Percentiles rank a stretch among this genome's conserved stretches.
Conservation (phyloP, 2,329 filamentous ascomycete genomes). For the Colletotrichum karsti region DNA sequence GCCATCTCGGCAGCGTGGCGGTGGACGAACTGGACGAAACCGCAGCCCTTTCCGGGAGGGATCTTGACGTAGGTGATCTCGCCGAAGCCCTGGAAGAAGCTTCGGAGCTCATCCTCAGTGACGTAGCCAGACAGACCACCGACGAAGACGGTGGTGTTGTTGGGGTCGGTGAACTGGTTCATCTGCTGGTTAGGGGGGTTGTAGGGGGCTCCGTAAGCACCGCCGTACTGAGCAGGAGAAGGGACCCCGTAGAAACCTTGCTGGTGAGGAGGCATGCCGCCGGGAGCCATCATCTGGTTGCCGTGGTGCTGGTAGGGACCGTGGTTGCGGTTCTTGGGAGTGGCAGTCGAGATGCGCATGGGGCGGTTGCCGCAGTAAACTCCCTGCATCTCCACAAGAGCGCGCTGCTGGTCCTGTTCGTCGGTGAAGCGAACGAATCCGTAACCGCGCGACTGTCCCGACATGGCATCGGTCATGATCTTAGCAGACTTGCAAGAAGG, state of each 20-base stretch:
- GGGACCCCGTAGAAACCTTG: conserved; percentile 39
- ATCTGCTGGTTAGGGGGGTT: conserved; percentile 58
- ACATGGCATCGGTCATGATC: conserved; percentile 99
- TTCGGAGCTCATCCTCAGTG: conserved; percentile 98
- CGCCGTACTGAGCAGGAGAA: conserved; percentile 29
- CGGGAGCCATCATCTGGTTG: conserved; percentile 52
- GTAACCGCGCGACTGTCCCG: conserved; percentile 96
- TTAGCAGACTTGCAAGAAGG: conserved; percentile 98
- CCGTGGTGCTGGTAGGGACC: conserved; percentile 49
- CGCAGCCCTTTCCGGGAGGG: conserved; percentile 97
- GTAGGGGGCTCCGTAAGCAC: conserved; percentile 27
- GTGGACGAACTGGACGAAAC: conserved; percentile 99
- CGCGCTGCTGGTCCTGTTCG: conserved; percentile 94
- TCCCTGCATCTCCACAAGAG: conserved; percentile 97
- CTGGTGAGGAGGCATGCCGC: conserved; percentile 54
- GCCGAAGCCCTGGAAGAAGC: conserved; percentile 99
- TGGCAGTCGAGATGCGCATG: conserved; percentile 98
- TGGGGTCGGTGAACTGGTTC: conserved; percentile 99
- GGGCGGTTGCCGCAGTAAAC: conserved; percentile 98
- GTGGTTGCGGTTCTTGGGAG: conserved; percentile 81
- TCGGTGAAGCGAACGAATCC: conserved; percentile 98
- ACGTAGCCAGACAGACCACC: conserved; percentile 97
- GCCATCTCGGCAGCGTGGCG: conserved; percentile 99
- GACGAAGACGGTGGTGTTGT: conserved; percentile 99
- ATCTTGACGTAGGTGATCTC: conserved; percentile 99